phyloP scores from a whole-genome alignment of 164 flowering plant genomes.

The Berberis vulgaris region DNA sequence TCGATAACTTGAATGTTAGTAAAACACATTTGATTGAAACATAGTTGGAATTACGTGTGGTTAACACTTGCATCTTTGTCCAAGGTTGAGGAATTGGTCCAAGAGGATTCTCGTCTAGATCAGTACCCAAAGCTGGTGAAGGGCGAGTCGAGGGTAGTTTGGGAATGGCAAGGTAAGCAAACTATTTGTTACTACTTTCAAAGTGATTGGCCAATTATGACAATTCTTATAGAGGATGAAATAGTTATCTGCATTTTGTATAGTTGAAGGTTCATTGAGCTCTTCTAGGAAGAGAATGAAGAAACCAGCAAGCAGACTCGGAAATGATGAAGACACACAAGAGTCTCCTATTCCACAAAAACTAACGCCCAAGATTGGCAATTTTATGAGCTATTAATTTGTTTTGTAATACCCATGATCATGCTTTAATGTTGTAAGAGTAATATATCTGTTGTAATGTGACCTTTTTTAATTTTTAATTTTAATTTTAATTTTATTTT shows the following conservation, averaged over 20 bases:
- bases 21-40: no score
- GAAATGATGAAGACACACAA: constrained; percentile 8
- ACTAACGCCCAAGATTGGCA: constrained; percentile 11
- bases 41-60: not conserved
- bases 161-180: constrained; percentile 98
- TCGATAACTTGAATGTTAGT: no score
- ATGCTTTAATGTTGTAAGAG: not conserved
- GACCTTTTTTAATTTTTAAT: no score
- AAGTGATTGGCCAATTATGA: not conserved
- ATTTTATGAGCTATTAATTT: constrained; percentile 5
- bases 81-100: constrained; percentile 84
- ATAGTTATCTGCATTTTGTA: not conserved
- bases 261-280: constrained; percentile 74
- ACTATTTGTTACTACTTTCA: not conserved
- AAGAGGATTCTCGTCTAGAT: constrained; percentile 89
- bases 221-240: not conserved
- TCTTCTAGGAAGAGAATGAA: constrained; percentile 40
- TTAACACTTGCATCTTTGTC: constrained; percentile 3
- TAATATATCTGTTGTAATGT: no score
- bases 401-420: not conserved
- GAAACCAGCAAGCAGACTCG: constrained; percentile 17
- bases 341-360: constrained; percentile 7
- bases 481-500: no score
- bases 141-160: constrained; percentile 89
- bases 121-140: constrained; percentile 76